Conservation (phyloP, 2,329 filamentous ascomycete genomes). For the Pseudogymnoascus sp. region DNA sequence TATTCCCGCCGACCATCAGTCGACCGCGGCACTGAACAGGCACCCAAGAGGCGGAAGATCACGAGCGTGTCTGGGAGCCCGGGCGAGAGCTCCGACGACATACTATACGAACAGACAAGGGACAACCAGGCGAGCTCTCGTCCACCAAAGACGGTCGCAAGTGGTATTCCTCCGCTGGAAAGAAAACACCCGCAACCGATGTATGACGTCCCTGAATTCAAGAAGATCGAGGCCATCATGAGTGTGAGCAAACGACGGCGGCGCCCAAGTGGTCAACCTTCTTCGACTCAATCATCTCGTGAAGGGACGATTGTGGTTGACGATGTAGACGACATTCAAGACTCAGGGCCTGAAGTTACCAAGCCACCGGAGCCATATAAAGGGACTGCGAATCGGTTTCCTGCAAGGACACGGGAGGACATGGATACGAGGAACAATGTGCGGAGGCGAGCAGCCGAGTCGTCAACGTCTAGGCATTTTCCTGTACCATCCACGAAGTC, state of each 20-base stretch:
- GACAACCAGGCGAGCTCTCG: neutral
- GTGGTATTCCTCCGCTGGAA: neutral
- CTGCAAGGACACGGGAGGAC: neutral
- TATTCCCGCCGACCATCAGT: neutral
- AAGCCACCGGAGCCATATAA: neutral
- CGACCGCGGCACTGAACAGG: neutral
- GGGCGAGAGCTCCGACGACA: neutral
- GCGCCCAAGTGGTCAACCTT: neutral
- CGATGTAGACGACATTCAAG: neutral
- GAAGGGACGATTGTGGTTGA: neutral
- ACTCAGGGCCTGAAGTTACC: neutral
- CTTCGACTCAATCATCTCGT: neutral
- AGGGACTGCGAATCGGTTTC: neutral
- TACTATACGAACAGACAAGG: neutral
- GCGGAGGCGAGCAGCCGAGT: neutral
- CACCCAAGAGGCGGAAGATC: neutral
- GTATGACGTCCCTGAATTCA: neutral
- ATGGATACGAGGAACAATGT: neutral
- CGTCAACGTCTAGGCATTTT: neutral
- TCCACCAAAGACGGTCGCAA: neutral
- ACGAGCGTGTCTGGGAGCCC: neutral
- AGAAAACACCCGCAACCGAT: neutral
- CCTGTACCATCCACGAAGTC: neutral
- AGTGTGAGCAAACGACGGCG: neutral
- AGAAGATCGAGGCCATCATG: neutral